phyloP scores from a whole-genome alignment of 768 basidiomycete genomes.

The Naganishia antarctica region DNA sequence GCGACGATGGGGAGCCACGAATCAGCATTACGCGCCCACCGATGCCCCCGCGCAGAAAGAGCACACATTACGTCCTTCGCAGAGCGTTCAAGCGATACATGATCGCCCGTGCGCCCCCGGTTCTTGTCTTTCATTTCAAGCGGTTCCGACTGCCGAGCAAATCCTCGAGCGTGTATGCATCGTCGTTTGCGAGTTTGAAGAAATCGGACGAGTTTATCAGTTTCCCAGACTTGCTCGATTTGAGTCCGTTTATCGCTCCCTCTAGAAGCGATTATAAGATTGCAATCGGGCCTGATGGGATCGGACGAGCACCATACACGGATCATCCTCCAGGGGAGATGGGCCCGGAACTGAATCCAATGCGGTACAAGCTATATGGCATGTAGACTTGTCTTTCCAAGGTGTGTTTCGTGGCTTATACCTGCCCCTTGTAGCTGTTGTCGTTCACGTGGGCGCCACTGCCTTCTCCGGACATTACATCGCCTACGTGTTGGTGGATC shows the following conservation, averaged over 20 bases:
- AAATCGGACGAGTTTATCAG: conserved; percentile 79
- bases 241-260: conserved; percentile 81
- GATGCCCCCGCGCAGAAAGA: conserved; percentile 40
- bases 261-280: conserved; percentile 49
- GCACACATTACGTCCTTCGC: conserved; percentile 66
- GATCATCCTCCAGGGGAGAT: conserved; percentile 43
- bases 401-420: neutral
- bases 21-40: conserved; percentile 29
- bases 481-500: conserved; percentile 58
- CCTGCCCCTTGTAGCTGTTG: conserved; percentile 36
- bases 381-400: neutral
- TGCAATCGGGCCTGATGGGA: conserved; percentile 34
- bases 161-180: conserved; percentile 30
- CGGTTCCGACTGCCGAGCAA: conserved; percentile 82
- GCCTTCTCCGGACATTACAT: conserved; percentile 83
- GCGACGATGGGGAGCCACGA: conserved; percentile 18
- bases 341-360: conserved; percentile 38
- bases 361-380: conserved; percentile 46
- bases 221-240: conserved; percentile 80
- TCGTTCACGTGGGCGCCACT: conserved; percentile 45
- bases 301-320: conserved; percentile 39
- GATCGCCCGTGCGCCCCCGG: conserved; percentile 68
- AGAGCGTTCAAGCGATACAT: conserved; percentile 92
- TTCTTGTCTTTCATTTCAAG: conserved; percentile 88
- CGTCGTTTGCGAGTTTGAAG: conserved; percentile 46